Percentiles rank a stretch among this genome's conserved stretches.
Conservation (phyloP, 176 grass and related monocot genomes). For the Tuctoria greenei region DNA sequence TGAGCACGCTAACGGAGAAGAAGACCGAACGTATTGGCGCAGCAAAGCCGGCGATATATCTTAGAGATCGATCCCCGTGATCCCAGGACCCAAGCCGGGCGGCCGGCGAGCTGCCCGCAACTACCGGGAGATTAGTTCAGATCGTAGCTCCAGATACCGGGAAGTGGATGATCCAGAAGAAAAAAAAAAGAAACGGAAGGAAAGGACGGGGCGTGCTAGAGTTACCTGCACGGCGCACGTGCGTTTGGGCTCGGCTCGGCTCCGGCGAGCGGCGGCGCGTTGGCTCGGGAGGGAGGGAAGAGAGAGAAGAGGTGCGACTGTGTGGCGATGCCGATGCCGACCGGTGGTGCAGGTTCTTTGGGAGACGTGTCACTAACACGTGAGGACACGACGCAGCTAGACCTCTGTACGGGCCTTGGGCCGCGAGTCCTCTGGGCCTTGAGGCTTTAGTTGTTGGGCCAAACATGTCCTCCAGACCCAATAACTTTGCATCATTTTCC, state of each 20-base stretch:
- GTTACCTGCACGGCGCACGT: slow-evolving; percentile 23
- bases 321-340: slow-evolving; percentile 23
- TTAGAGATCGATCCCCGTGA: background rate
- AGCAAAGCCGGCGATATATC: background rate
- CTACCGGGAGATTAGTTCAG: slow-evolving; percentile 24
- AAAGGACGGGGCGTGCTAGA: background rate
- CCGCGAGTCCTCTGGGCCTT: background rate
- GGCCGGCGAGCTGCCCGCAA: background rate
- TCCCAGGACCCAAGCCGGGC: background rate
- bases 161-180: background rate
- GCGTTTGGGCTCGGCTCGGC: slow-evolving; percentile 7
- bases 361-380: slow-evolving; percentile 1
- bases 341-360: slow-evolving; percentile 6
- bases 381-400: background rate
- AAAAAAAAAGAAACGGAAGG: background rate
- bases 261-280: slow-evolving; percentile 52
- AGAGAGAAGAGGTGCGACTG: background rate
- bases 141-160: background rate
- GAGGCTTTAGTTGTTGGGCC: too few species aligned
- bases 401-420: background rate
- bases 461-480: background rate
- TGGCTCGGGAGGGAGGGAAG: background rate
- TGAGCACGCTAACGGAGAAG: background rate
- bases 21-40: slow-evolving; percentile 8
- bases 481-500: background rate